Evolutionary conservation across 441 rosid species (phyloP).

Genomic region (Populus hybrid): DNA sequence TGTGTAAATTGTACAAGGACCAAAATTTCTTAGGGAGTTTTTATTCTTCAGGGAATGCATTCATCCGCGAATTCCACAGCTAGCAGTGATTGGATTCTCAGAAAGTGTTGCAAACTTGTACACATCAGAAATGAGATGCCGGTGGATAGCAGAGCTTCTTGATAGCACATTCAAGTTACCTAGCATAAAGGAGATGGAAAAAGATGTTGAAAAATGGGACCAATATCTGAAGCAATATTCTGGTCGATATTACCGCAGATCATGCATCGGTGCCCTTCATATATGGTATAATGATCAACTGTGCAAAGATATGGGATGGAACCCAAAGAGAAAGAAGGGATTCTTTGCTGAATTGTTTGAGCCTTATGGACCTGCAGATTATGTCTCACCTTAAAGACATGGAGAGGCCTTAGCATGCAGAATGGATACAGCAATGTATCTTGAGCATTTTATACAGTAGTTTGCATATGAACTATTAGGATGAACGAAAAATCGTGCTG

Average conservation of each 20-base stretch:
- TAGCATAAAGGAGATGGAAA: slow-evolving; percentile 10
- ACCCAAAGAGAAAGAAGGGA: slow-evolving; percentile 45
- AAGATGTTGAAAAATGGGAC: slow-evolving; percentile 10
- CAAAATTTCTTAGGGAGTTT: not conserved
- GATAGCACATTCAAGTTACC: slow-evolving; percentile 24
- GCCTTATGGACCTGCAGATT: slow-evolving; percentile 44
- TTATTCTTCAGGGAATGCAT: slow-evolving; percentile 37
- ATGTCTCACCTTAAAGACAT: slow-evolving; percentile 10
- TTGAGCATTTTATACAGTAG: not conserved
- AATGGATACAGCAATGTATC: not conserved
- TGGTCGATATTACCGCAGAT: slow-evolving; percentile 24
- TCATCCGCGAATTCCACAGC: slow-evolving; percentile 43
- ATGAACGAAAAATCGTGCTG: too few relatives aligned
- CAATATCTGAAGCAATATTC: slow-evolving; percentile 17
- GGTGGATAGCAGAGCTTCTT: slow-evolving; percentile 39
- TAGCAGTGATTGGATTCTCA: slow-evolving; percentile 41
- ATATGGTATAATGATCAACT: slow-evolving; percentile 48
- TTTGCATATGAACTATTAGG: not conserved
- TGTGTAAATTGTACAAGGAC: not conserved
- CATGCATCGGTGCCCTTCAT: slow-evolving; percentile 28
- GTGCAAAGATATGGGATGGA: slow-evolving; percentile 66
- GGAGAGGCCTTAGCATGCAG: not conserved
- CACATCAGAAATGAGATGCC: slow-evolving; percentile 37
- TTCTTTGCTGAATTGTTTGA: slow-evolving; percentile 43
- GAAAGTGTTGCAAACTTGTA: slow-evolving; percentile 28